Percentiles rank a stretch among this genome's conserved stretches.
phyloP scores from a whole-genome alignment of 2,329 filamentous ascomycete genomes.

The Clonostachys chloroleuca region DNA sequence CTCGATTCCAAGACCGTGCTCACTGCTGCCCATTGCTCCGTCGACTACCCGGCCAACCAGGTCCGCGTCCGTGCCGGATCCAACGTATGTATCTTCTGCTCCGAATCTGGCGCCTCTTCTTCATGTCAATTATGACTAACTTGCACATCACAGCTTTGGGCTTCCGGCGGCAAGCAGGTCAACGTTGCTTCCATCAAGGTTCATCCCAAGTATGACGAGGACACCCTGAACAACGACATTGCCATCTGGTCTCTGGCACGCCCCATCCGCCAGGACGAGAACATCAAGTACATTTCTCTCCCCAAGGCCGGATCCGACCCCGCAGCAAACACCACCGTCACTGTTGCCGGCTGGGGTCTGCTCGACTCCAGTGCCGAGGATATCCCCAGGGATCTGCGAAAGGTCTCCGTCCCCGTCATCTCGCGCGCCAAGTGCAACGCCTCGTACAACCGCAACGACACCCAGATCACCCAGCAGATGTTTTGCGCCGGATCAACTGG shows the following conservation, averaged over 20 bases:
- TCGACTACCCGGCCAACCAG: not conserved
- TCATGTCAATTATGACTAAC: not conserved
- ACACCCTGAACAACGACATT: slow-evolving; percentile 15
- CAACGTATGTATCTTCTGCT: not conserved
- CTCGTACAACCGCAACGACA: slow-evolving; percentile 13
- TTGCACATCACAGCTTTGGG: not conserved
- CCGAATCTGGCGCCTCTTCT: too few species aligned
- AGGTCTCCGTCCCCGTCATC: slow-evolving; percentile 21
- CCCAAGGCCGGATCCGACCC: slow-evolving; percentile 16
- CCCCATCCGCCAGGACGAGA: slow-evolving; percentile 10
- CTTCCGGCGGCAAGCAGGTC: slow-evolving; percentile 15
- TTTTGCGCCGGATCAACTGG: slow-evolving; percentile 18
- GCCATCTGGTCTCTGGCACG: slow-evolving; percentile 19
- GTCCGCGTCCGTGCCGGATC: slow-evolving; percentile 1
- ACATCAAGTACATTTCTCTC: slow-evolving; percentile 15
- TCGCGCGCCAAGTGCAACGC: slow-evolving; percentile 14
- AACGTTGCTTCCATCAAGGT: slow-evolving; percentile 13
- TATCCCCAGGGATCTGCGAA: slow-evolving; percentile 12
- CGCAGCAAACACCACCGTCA: slow-evolving; percentile 7
- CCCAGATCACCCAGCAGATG: slow-evolving; percentile 19
- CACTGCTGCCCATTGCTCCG: slow-evolving; percentile 20
- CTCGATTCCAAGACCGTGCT: slow-evolving; percentile 22
- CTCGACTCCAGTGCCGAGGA: slow-evolving; percentile 1
- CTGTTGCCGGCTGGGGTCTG: slow-evolving; percentile 19
- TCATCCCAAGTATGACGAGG: slow-evolving; percentile 12